Evolutionary conservation across 805 yeast genomes (phyloP), one percentile per base, ranked within the genome.

Genomic region (Candida hispaniensis): DNA sequence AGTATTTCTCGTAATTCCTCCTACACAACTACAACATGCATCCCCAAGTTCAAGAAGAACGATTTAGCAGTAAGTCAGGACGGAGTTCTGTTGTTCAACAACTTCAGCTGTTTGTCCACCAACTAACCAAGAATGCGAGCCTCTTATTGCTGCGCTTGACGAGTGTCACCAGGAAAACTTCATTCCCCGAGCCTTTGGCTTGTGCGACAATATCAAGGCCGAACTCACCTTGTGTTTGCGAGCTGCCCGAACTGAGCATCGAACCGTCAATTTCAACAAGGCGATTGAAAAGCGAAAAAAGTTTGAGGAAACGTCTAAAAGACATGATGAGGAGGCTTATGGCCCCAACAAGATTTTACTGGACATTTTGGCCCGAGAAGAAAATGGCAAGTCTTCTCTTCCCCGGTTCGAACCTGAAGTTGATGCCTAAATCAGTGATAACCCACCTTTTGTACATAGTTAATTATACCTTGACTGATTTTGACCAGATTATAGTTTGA

Each of bases 71-170:
- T 39, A 28, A 32, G 36, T 32, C 23, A 7, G 13, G 14, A 15
- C 11, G 11, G 3, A 11, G 18, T 2, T 9, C 10, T 8, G 12
- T 33, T 7, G 28, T 15, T n/a, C 25, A 32, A 6, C 10, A n/a
- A n/a, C 7, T 10, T 13, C 13, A 13, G 22, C 14, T 28, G 39
- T 11, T 7, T 12, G 8, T 19, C 10, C 21, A 19, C 8, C 21
- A 19, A 8, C 44, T 42, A 40, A 39, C 39, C 14, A 39, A 68
- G 79, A 79, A 12, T 88, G 98, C 56, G 73, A 70, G 34, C 80
- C 77, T 42, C 67, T 83, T 24, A 83, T 91, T 54, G 75, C 77
- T 42, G 95, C 93, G 0, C 67, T 88, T 5, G 94, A 88, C 48
- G 77, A 81, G 52, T 88, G 98, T 54, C 95, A 86, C 49, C 66